A percentile compares a stretch with the other conserved stretches of the same genome.
phyloP scores from a whole-genome alignment of 768 basidiomycete species.

The Tulasnella sp. region DNA sequence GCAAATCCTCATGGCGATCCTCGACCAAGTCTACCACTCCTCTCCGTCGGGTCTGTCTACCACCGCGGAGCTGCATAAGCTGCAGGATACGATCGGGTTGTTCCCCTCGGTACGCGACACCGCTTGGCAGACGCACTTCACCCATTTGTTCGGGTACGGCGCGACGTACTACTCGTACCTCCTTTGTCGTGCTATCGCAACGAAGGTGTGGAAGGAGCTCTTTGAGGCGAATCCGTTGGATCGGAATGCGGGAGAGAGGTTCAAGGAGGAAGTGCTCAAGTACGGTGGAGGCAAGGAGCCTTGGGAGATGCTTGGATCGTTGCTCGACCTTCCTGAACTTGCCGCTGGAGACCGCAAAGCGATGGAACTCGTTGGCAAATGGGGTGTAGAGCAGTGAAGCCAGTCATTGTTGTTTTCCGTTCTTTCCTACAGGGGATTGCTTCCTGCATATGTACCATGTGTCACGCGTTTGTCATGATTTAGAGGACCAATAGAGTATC shows the following conservation, averaged over 20 bases:
- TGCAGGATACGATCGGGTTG: constrained; percentile 59
- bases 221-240: constrained; percentile 59
- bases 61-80: constrained; percentile 46
- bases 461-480: neutral
- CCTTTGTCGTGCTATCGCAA: constrained; percentile 92
- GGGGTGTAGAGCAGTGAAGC: constrained; percentile 61
- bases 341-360: constrained; percentile 61
- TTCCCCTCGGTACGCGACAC: constrained; percentile 78
- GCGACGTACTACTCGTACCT: constrained; percentile 98
- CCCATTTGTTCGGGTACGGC: constrained; percentile 91
- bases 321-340: constrained; percentile 57
- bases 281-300: constrained; percentile 88
- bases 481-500: neutral
- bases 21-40: constrained; percentile 90
- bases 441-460: neutral
- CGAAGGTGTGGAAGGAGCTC: constrained; percentile 71
- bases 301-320: constrained; percentile 76
- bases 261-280: constrained; percentile 60
- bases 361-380: constrained; percentile 83
- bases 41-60: constrained; percentile 55
- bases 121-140: constrained; percentile 91
- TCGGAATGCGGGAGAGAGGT: constrained; percentile 67
- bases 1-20: constrained; percentile 76
- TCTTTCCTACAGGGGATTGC: neutral
- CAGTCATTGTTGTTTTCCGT: too few species aligned